Evolutionary conservation across 495 filamentous ascomycete genomes (phyloP).

Genomic region (Chaetomium tenue): DNA sequence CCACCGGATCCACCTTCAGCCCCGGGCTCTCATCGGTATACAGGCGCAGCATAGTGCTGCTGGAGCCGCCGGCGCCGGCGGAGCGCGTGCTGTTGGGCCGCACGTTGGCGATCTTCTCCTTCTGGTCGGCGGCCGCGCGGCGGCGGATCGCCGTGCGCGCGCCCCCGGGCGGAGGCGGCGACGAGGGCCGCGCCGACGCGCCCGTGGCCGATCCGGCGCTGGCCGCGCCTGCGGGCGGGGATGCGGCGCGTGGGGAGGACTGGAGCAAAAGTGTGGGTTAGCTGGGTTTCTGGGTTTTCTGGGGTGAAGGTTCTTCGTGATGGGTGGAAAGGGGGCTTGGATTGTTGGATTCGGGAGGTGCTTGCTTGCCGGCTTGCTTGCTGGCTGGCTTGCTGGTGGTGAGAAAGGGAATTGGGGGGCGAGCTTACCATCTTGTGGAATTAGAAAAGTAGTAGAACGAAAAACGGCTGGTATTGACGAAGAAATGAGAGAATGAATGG

Average conservation of each 20-base stretch:
- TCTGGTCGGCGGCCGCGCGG: constrained; percentile 90
- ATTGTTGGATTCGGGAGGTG: background rate
- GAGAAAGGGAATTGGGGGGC: background rate
- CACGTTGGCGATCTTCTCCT: constrained; percentile 88
- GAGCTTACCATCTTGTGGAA: constrained; percentile 33
- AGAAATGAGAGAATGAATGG: constrained; percentile 31
- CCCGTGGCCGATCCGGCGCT: constrained; percentile 34
- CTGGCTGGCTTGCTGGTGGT: background rate
- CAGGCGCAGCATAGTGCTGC: constrained; percentile 98
- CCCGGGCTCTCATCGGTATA: constrained; percentile 98
- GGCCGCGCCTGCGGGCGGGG: constrained; percentile 53
- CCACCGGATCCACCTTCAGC: constrained; percentile 93
- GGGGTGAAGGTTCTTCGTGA: background rate
- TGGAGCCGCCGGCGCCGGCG: constrained; percentile 92
- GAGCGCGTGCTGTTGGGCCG: constrained; percentile 86
- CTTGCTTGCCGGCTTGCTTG: background rate
- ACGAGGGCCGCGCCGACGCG: constrained; percentile 64
- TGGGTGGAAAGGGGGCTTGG: background rate
- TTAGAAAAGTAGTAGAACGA: constrained; percentile 26
- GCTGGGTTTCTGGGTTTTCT: background rate
- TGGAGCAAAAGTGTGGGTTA: constrained; percentile 28
- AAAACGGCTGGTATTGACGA: constrained; percentile 28
- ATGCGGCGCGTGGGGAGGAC: constrained; percentile 74
- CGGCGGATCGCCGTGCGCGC: constrained; percentile 91
- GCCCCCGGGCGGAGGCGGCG: constrained; percentile 88